phyloP scores from a whole-genome alignment of 2,329 filamentous ascomycete species.

The Daldinia eschscholtzii region DNA sequence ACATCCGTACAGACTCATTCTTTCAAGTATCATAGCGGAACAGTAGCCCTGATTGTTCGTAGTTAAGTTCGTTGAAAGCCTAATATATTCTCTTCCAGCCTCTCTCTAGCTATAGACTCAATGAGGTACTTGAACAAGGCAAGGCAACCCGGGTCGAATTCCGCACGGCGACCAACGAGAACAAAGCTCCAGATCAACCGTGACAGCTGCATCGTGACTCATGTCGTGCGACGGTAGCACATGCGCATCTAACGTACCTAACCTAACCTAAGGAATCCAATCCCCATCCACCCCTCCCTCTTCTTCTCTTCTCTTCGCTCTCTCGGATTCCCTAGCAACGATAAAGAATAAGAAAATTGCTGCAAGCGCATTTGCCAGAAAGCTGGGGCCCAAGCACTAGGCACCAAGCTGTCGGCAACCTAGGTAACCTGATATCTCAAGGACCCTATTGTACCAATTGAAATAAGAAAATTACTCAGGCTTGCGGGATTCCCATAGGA shows the following conservation, averaged over 20 bases:
- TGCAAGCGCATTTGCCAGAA: neutral
- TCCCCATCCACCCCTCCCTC: neutral
- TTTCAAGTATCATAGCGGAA: neutral
- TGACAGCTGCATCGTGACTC: slow-evolving; percentile 31
- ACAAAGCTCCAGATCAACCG: neutral
- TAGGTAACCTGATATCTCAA: neutral
- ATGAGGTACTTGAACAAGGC: neutral
- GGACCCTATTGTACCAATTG: neutral
- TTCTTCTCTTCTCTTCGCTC: neutral
- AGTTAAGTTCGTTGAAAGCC: neutral
- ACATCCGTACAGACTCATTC: neutral
- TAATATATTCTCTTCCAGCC: no score
- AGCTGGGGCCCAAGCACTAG: neutral
- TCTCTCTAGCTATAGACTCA: neutral
- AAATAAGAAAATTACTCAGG: no score
- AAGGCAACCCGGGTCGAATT: neutral
- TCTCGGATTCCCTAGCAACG: neutral
- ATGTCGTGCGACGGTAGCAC: slow-evolving; percentile 27
- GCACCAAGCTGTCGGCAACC: neutral
- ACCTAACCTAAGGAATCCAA: neutral
- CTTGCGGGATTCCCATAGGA: neutral
- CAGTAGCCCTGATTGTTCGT: neutral
- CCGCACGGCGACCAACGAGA: slow-evolving; percentile 4
- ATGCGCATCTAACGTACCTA: neutral
- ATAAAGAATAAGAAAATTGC: neutral